Evolutionary conservation across 1,139 yeast species (phyloP).

Genomic region (Magnusiomyces suaveolens): DNA sequence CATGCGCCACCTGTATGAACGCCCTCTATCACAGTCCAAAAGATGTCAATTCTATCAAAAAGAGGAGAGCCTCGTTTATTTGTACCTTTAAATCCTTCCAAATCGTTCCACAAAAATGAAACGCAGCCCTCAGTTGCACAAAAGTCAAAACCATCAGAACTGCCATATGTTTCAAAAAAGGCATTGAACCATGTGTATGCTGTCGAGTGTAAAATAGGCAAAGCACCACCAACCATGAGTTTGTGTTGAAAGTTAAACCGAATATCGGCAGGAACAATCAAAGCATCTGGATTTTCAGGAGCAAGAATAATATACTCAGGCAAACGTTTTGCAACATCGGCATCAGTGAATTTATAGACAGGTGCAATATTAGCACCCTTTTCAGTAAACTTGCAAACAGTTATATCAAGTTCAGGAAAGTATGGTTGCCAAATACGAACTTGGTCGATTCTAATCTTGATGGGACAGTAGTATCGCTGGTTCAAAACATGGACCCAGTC

Average conservation of each 20-base stretch:
- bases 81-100: constrained; percentile 67
- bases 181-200: constrained; percentile 32
- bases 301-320: constrained; percentile 11
- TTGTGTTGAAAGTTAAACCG: constrained; percentile 17
- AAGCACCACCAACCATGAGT: constrained; percentile 8
- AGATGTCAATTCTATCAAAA: constrained; percentile 42
- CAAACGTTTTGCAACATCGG: constrained; percentile 14
- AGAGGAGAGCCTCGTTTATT: constrained; percentile 42
- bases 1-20: constrained; percentile 17
- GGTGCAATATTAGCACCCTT: constrained; percentile 17
- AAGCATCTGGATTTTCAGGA: constrained; percentile 5
- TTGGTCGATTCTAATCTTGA: constrained; percentile 22
- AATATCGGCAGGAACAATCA: constrained; percentile 18
- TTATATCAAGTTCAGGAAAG: constrained; percentile 23
- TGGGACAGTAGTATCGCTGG: constrained; percentile 18
- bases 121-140: constrained; percentile 20
- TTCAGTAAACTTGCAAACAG: constrained; percentile 20
- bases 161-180: constrained; percentile 26
- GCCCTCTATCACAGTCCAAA: constrained; percentile 28
- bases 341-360: constrained; percentile 19
- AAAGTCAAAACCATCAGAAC: constrained; percentile 15
- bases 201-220: constrained; percentile 19
- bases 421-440: constrained; percentile 25
- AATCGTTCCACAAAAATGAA: constrained; percentile 42
- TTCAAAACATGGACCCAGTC: constrained; percentile 25